Percentiles rank a stretch among this genome's conserved stretches.
These are phyloP conservation scores for Amauroascus niger DNA, from an alignment of 2,329 filamentous ascomycete genomes.

Conservation along the genomic window DNA sequence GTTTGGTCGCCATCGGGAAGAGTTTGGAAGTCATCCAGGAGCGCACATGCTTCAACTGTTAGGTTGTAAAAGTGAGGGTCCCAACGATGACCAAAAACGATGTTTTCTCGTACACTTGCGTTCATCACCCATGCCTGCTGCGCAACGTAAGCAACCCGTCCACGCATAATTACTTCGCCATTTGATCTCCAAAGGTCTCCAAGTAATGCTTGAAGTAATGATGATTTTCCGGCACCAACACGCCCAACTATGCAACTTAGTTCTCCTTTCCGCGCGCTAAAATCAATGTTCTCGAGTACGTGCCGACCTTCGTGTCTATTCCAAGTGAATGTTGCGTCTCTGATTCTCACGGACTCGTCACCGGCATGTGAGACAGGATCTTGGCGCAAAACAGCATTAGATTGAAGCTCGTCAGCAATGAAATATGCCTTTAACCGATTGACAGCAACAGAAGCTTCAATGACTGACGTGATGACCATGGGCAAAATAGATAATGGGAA, in stretches of 20 bases:
- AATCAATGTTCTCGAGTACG: conserved; percentile 72
- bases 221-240: conserved; percentile 93
- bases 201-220: conserved; percentile 74
- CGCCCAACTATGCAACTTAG: conserved; percentile 86
- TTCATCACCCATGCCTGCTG: conserved; percentile 97
- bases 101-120: conserved; percentile 92
- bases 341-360: conserved; percentile 75
- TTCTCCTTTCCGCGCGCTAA: conserved; percentile 83
- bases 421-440: conserved; percentile 77
- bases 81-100: conserved; percentile 89
- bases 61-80: conserved; percentile 90
- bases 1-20: conserved; percentile 94
- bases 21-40: conserved; percentile 81
- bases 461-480: conserved; percentile 95
- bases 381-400: conserved; percentile 64
- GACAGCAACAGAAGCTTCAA: conserved; percentile 90
- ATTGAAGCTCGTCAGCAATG: conserved; percentile 77
- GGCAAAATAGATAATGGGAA: conserved; percentile 90
- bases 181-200: conserved; percentile 86
- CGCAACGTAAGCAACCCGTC: conserved; percentile 78
- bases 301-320: conserved; percentile 63
- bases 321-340: conserved; percentile 88
- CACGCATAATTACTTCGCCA: conserved; percentile 72
- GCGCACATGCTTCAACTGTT: conserved; percentile 81
- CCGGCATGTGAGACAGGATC: conserved; percentile 64